Evolutionary conservation across 371 early-diverging fungal species (phyloP), one percentile per base, ranked within the genome.

Genomic region (Smittium mucronatum): DNA sequence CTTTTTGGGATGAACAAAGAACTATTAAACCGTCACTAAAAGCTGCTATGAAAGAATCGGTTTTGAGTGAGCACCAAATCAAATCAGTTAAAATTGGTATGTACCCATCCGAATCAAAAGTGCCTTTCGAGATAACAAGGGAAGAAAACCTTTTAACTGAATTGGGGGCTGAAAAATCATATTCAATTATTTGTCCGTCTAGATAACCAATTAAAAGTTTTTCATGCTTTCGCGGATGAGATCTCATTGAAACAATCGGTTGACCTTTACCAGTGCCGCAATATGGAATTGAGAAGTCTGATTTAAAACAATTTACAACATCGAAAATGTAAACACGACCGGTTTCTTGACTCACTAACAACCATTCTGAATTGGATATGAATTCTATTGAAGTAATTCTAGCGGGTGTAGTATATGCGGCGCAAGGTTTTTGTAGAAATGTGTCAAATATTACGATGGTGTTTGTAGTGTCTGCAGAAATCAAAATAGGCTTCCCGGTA

Each of bases 311-410:
- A 11, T 65, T 68, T 17, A 67, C 69, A 2, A 47, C 66, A 47
- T 78, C 72, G 26, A 78, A 72, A 78, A 78, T 76, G 57, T 78
- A 78, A 59, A 78, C 68, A 21, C 78, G 75, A n/a, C 78, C 78
- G 25, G 57, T 36, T 1, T 73, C 67, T 16, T 71, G 75, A 2
- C 78, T 78, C 2, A 78, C 61, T 16, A 78, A 31, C 59, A 78
- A 64, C 78, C 78, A 78, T 63, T 36, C 35, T 1, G 77, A 75
- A 47, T 73, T 75, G 2, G 70, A 34, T 34, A 78, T 36, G 34
- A 69, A 36, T 58, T 70, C 68, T 31, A 73, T 28, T 57, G 68
- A 70, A 15, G 78, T 73, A 15, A 78, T 72, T 47, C 61, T 31
- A 1, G 70, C 47, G 1, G 78, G 77, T 31, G 77, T 71, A 0